A percentile compares a stretch with the other conserved stretches of the same genome.
These are phyloP conservation scores for Huntiella omanensis DNA, from an alignment of 2,329 filamentous ascomycete species.

Conservation along the genomic window DNA sequence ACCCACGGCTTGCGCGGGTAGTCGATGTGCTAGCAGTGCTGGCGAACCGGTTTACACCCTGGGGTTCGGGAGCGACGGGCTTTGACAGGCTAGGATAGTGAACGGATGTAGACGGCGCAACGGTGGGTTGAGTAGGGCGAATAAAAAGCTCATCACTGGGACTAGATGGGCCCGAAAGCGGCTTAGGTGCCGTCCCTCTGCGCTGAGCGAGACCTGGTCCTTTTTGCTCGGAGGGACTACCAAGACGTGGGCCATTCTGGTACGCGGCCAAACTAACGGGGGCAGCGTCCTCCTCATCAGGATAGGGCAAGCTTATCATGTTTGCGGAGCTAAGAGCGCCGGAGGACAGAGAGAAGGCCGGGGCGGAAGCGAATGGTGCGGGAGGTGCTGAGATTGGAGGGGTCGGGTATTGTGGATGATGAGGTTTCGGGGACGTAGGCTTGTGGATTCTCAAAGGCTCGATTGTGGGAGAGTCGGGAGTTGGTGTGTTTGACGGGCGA, in stretches of 20 bases:
- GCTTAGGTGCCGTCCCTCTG: constrained; percentile 62
- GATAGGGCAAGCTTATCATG: constrained; percentile 43
- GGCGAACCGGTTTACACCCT: constrained; percentile 38
- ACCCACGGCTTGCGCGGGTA: constrained; percentile 76
- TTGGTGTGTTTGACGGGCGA: constrained; percentile 26
- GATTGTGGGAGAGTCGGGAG: constrained; percentile 56
- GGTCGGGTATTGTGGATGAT: constrained; percentile 32
- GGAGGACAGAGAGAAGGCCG: constrained; percentile 43
- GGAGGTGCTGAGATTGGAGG: constrained; percentile 23
- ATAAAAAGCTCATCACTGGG: constrained; percentile 69
- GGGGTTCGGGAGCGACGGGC: constrained; percentile 39
- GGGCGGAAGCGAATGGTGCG: constrained; percentile 27
- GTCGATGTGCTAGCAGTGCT: constrained; percentile 90
- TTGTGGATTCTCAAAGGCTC: constrained; percentile 76
- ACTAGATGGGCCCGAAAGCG: constrained; percentile 64
- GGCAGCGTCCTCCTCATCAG: constrained; percentile 47
- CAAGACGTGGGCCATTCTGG: constrained; percentile 32
- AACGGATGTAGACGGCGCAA: neutral
- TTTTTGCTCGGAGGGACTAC: constrained; percentile 35
- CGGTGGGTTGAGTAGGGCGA: constrained; percentile 23
- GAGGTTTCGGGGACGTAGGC: constrained; percentile 43
- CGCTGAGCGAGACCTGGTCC: constrained; percentile 57
- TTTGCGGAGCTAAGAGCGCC: constrained; percentile 52
- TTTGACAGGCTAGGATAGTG: constrained; percentile 26
- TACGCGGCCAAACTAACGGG: constrained; percentile 22